A percentile compares a stretch with the other conserved stretches of the same genome.
phyloP scores from a whole-genome alignment of 1,284 basidiomycete genomes.

The Kalmanozyma brasiliensis region DNA sequence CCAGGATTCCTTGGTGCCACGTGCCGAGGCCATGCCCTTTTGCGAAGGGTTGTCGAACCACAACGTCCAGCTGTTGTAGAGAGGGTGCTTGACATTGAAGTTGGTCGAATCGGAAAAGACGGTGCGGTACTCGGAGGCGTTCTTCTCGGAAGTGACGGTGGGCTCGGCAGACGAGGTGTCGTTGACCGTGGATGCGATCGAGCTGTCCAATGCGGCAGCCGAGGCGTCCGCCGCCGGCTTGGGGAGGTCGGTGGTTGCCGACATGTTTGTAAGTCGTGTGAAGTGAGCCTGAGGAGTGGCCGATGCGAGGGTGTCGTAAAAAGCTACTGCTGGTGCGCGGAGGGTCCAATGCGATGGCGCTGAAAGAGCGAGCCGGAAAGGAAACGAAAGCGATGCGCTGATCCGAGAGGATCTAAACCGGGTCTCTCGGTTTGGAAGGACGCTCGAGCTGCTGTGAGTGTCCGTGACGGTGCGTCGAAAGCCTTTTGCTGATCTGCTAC shows the following conservation, averaged over 20 bases:
- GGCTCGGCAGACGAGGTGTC: conserved; percentile 30
- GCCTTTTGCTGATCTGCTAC: neutral
- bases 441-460: neutral
- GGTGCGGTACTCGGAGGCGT: conserved; percentile 55
- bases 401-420: too few relatives aligned
- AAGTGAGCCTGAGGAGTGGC: too few relatives aligned
- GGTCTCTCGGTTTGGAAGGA: too few relatives aligned
- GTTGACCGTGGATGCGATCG: conserved; percentile 53
- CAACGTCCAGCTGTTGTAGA: conserved; percentile 66
- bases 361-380: too few relatives aligned
- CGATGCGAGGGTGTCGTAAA: too few relatives aligned
- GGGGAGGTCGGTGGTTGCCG: conserved; percentile 42
- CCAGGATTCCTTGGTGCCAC: conserved; percentile 65
- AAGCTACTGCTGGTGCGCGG: too few relatives aligned
- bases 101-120: conserved; percentile 64
- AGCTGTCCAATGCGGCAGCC: conserved; percentile 54
- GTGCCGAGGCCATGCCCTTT: conserved; percentile 57
- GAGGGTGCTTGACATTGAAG: conserved; percentile 67
- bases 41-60: conserved; percentile 67
- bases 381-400: too few relatives aligned
- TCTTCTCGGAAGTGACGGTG: conserved; percentile 10
- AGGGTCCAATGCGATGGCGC: too few relatives aligned
- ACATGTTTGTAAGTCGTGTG: conserved; percentile 16
- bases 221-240: conserved; percentile 55
- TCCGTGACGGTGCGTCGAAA: neutral